Evolutionary conservation across 345 rosid genomes (phyloP), one percentile per base, ranked within the genome.

Genomic region (Kernera saxatilis): DNA sequence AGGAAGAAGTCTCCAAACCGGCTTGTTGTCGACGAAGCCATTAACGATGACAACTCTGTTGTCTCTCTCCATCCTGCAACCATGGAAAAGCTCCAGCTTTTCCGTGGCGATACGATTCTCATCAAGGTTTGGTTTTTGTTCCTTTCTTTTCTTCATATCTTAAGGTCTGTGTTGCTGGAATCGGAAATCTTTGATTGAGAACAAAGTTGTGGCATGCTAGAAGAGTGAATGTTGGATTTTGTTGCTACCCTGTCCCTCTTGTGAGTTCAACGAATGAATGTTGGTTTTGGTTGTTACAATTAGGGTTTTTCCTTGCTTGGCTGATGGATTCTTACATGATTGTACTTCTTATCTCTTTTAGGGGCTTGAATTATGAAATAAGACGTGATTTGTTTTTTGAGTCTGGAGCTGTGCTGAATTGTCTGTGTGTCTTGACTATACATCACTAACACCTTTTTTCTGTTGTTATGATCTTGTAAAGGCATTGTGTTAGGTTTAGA

Each of bases 1-100:
- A 80, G 91, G 68, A 93, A 91, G 88, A 93, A 93, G 81, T 81
- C 96, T 2, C 75, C 94, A 5, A 93, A 93, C 36, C 85, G 98
- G 27, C 94, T 93, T 14, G 82, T 93, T 63, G 98, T 91, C 9
- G 98, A 93, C 37, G 98, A 93, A 75, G 92, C 98, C 30, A 17
- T 80, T 58, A 89, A 89, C 69, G 97, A 93, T 55, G 97, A 93
- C 44, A 93, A 93, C 84, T 93, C 97, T 22, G 98, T 93, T 5
- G 96, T 89, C 26, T 64, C 93, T 6, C 84, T 93, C 13, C 92
- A 91, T 59, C 94, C 98, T 2, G 82, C 87, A 1, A 87, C 98
- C 48, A 93, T 91, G 98, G 98, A 93, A 82, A 93, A 87, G 84
- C 98, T 93, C 71, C 98, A 93, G 83, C 86, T 93, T 35, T 93